Base-by-base conservation (phyloP, 345 rosid genomes). In the Aegle marmelos region DNA sequence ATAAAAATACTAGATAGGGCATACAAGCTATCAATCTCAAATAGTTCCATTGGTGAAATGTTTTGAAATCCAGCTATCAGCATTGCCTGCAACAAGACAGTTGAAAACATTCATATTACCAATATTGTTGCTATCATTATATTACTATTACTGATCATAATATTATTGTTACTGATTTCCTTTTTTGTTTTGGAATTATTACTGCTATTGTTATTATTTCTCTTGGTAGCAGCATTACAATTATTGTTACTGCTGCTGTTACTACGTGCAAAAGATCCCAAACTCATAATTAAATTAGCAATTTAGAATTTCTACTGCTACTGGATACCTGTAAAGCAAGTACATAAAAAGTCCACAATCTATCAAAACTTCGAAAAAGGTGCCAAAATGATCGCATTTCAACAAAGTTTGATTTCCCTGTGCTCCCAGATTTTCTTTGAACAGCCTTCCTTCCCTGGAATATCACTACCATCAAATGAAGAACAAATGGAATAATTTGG, bases 371-470 rank as follows among this genome's bases (percentile, higher is more conserved):
- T 79, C 97, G 92, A 81, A 91, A 96, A 66, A 96, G 90, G 83
- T 96, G 96, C 98, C 98, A 96, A 86, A 94, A 96, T 78, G 98
- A 85, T 77, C 99, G 87, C 28, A 93, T 89, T 86, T 96, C 99
- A 7, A 95, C 87, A 68, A 96, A 96, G 83, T 96, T 88, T 74
- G 98, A 94, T 89, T 94, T 96, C 36, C 99, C 99, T 28, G 92
- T 94, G 85, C 89, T 86, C 79, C 89, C 89, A 64, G 87, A 74
- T 83, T 81, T 87, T 81, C 76, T 81, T 74, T 66, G 41, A 39
- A 83, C 76, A 78, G 77, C 84, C 75, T 90, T 93, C 78, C 87
- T 89, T 30, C 95, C 97, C 98, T 95, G 82, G 50, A 45, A 80
- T 14, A 71, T 70, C 41, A 80, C 58, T 63, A 67, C 61, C 41